Percentiles rank a stretch among this genome's conserved stretches.
phyloP scores from a whole-genome alignment of 1,284 basidiomycete genomes.

The Trametes hirsuta region DNA sequence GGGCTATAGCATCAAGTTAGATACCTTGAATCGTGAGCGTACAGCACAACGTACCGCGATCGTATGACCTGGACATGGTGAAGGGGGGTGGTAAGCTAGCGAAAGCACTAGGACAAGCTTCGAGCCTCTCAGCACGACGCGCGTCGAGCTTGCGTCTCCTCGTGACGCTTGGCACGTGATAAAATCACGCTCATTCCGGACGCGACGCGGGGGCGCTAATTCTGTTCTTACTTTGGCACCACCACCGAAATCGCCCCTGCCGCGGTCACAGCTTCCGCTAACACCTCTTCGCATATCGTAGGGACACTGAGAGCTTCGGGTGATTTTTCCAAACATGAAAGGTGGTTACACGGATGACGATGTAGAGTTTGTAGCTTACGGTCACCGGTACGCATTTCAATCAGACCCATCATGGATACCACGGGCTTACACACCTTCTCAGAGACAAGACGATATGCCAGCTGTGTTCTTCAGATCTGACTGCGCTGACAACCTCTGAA shows the following conservation, averaged over 20 bases:
- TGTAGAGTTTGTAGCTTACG: conserved; percentile 24
- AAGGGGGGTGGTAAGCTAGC: neutral
- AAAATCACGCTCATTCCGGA: conserved; percentile 13
- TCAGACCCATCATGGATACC: neutral
- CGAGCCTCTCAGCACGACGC: conserved; percentile 42
- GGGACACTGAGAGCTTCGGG: neutral
- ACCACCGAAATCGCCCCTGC: neutral
- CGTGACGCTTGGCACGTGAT: conserved; percentile 21
- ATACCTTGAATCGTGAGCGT: neutral
- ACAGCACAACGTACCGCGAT: conserved; percentile 58
- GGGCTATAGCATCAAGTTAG: conserved; percentile 50
- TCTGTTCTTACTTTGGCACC: neutral
- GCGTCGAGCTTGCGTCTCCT: conserved; percentile 50
- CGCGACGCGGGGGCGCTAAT: conserved; percentile 16
- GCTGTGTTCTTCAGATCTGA: conserved; percentile 50
- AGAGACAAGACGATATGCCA: conserved; percentile 44
- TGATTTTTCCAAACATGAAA: neutral
- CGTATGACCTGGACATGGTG: conserved; percentile 76
- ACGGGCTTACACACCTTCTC: neutral
- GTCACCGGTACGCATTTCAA: conserved; percentile 18
- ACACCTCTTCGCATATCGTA: neutral
- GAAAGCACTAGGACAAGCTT: conserved; percentile 10
- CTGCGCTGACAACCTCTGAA: conserved; percentile 36
- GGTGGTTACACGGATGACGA: conserved; percentile 19
- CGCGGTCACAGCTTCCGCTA: neutral